These are phyloP conservation scores for Chlamydomonas sp. DNA, from an alignment of 139 green algal genomes.

Conservation along the genomic window DNA sequence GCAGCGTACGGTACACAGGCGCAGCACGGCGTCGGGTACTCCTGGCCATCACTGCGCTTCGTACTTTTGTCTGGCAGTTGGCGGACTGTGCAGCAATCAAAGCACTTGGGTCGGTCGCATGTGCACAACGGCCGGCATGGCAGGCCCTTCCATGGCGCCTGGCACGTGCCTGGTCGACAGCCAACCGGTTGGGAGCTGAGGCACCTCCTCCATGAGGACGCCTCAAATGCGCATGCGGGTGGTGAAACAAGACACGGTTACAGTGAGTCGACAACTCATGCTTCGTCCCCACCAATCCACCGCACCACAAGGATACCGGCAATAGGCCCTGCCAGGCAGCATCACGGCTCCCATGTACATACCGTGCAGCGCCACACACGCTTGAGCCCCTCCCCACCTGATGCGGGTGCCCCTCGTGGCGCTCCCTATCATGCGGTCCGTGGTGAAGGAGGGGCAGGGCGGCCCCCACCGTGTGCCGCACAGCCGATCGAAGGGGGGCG, in stretches of 20 bases:
- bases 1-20: not conserved
- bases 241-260: too few relatives aligned
- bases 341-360: not conserved
- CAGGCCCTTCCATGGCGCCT: not conserved
- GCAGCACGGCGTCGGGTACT: too few relatives aligned
- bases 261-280: too few relatives aligned
- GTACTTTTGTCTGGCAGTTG: too few relatives aligned
- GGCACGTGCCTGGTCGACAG: not conserved
- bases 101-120: too few relatives aligned
- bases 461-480: not conserved
- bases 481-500: constrained; percentile 2
- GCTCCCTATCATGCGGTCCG: constrained; percentile 21
- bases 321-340: not conserved
- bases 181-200: too few relatives aligned
- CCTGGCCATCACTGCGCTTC: too few relatives aligned
- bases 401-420: constrained; percentile 8
- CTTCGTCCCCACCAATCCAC: too few relatives aligned
- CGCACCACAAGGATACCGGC: too few relatives aligned
- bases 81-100: not conserved
- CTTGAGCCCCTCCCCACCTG: not conserved
- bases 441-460: constrained; percentile 36
- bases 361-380: not conserved
- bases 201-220: too few relatives aligned
- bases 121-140: not conserved
- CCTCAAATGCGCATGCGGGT: too few relatives aligned